Base-by-base conservation (phyloP, 2,329 filamentous ascomycete genomes). In the Colletotrichum higginsianum region DNA sequence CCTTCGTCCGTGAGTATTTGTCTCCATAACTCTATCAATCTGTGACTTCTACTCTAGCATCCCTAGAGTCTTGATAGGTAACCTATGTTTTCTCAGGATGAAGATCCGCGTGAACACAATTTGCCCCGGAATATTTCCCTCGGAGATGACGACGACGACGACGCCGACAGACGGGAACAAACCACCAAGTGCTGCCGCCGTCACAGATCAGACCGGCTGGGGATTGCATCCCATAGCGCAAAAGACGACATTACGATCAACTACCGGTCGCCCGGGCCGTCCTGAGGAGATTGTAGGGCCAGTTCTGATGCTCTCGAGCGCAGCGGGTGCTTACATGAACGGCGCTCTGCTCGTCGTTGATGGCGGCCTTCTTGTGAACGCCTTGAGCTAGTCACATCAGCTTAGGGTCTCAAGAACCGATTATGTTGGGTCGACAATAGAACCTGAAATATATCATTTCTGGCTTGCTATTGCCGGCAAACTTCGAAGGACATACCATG, bases 291-390 rank as follows among this genome's bases (percentile, higher is more conserved):
- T 78, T 15, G 76, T 77, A 11, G 77, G 73, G 0, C 76, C 76
- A 3, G 75, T 76, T 4, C 30, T 78, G 23, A 47, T 78, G 67
- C 70, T 78, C 53, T 74, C 75, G 3, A 76, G 75, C 57, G 53
- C 75, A 8, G 76, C 72, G 12, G 77, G 76, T 46, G 76, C 69
- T 4, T 78, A 78, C 62, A 78, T 78, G 74, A 78, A 77, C 64
- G 71, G 70, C 57, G 77, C 75, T 1, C 65, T 74, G 15, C 66
- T 78, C 47, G 76, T 75, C 2, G 74, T 78, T 12, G 77, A 78
- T 38, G 77, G 77, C 3, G 77, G 77, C 5, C 67, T 62, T 52
- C 60, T 62, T 30, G 60, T 62, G 18, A 62, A 62, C 21, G 60
- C 47, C 35, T 52, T 62, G n/a, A 52, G 60, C 60, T 62, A 42